These are phyloP conservation scores for Malus orientalis DNA, from an alignment of 306 rosid species.

Conservation along the genomic window DNA sequence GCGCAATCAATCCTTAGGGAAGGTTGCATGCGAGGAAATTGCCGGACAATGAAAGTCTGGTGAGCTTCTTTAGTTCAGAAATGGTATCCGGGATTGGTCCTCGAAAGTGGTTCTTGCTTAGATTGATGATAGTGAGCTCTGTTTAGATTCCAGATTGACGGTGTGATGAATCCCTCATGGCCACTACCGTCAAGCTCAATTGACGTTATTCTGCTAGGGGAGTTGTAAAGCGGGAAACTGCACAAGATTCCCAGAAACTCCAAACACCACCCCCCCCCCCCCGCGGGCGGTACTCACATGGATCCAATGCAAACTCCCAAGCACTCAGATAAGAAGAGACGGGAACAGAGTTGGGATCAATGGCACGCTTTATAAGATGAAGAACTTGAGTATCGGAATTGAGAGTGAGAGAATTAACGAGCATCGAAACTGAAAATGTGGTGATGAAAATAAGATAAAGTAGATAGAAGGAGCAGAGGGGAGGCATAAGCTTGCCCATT, in stretches of 20 bases:
- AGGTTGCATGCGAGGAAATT: slow-evolving; percentile 36
- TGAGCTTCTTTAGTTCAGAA: slow-evolving; percentile 30
- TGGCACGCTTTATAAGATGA: slow-evolving; percentile 10
- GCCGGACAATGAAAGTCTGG: slow-evolving; percentile 27
- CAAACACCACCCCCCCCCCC: too few species aligned
- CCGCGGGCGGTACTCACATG: slow-evolving; percentile 9
- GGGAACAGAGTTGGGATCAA: slow-evolving; percentile 40
- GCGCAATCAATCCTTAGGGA: slow-evolving; percentile 14
- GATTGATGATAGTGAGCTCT: slow-evolving; percentile 27
- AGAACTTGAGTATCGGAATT: slow-evolving; percentile 25
- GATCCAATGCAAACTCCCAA: slow-evolving; percentile 41
- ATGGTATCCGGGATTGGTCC: slow-evolving; percentile 36
- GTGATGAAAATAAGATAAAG: slow-evolving; percentile 10
- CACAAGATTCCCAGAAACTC: slow-evolving; percentile 41
- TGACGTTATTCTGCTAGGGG: slow-evolving; percentile 35
- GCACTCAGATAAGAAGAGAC: slow-evolving; percentile 20
- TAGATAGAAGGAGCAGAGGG: slow-evolving; percentile 2
- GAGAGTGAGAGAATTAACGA: slow-evolving; percentile 19
- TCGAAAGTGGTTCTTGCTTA: slow-evolving; percentile 34
- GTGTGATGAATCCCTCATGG: slow-evolving; percentile 40
- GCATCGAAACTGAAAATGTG: neutral
- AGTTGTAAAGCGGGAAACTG: slow-evolving; percentile 22
- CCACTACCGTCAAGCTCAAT: slow-evolving; percentile 41
- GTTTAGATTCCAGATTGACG: slow-evolving; percentile 32
- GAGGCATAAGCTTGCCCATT: slow-evolving; percentile 22